These are phyloP conservation scores for Pseudozyma hubeiensis DNA, from an alignment of 1,284 basidiomycete species.

Conservation along the genomic window DNA sequence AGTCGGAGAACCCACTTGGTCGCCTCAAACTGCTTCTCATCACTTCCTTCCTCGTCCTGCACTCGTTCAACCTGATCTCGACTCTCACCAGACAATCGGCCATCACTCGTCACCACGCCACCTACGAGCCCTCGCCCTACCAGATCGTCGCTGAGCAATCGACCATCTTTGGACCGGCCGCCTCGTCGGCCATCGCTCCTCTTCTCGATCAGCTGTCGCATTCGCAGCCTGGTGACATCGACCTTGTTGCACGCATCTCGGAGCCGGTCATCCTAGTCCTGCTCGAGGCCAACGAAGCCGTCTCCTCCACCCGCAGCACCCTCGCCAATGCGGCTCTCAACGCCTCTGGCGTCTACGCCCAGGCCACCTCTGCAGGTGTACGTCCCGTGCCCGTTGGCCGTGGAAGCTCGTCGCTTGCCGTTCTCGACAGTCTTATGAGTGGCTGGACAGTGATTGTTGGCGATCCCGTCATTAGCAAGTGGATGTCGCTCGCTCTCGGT, in stretches of 20 bases:
- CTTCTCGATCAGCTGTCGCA: constrained; percentile 57
- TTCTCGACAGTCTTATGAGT: constrained; percentile 87
- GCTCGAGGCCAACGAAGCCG: constrained; percentile 71
- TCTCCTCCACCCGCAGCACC: constrained; percentile 36
- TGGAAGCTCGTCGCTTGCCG: constrained; percentile 52
- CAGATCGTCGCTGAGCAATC: constrained; percentile 53
- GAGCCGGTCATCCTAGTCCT: constrained; percentile 77
- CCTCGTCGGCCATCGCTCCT: constrained; percentile 49
- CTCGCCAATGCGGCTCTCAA: constrained; percentile 60
- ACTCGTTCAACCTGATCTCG: constrained; percentile 85
- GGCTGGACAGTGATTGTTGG: constrained; percentile 95
- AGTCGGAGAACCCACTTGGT: constrained; percentile 79
- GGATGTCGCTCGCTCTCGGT: constrained; percentile 89
- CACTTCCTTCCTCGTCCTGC: constrained; percentile 68
- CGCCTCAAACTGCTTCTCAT: constrained; percentile 89
- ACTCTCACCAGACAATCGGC: constrained; percentile 84
- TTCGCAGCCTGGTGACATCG: constrained; percentile 40
- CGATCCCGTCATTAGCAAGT: constrained; percentile 93
- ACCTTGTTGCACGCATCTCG: constrained; percentile 60
- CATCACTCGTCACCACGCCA: constrained; percentile 73
- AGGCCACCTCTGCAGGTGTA: constrained; percentile 23
- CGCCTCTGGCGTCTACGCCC: constrained; percentile 49
- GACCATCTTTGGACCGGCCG: constrained; percentile 42
- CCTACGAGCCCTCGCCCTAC: constrained; percentile 64
- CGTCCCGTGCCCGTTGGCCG: constrained; percentile 32